Base-by-base conservation (phyloP, 306 rosid species). In the Quercus parvula region DNA sequence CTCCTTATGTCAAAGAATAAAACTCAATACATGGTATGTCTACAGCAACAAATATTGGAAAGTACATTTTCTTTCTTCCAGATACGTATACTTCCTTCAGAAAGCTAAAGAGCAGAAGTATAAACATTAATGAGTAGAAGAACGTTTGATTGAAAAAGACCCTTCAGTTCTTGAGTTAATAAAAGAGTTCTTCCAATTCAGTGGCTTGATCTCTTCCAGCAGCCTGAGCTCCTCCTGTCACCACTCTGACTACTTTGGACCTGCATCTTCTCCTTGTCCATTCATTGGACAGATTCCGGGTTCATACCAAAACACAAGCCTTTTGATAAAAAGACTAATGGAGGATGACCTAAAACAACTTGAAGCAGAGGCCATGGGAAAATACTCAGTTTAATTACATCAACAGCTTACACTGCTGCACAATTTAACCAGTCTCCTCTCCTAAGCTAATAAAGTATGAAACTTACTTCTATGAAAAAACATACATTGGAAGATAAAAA, bases 51-150 rank as follows among this genome's bases (percentile, higher is more conserved):
- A 15, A 63, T 20, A 12, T 59, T 63, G 38, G 41, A 63, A 15
- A 63, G 10, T 63, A 63, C 0, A 27, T 27, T 27, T 62, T 63
- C 20, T 63, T 13, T 59, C 79, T 28, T 49, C 54, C 17, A 49
- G 54, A 49, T 49, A 49, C 17, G 3, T 49, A 12, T 49, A 49
- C 54, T 12, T 49, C 5, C 17, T 49, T 76, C 19, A 20, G 75
- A 80, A 77, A 77, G 75, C 57, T 49, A 33, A 69, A 61, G 74
- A 56, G n/a, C 35, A 64, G 28, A 46, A 59, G 20, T 63, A 22
- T 54, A 62, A 64, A 55, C 61, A 30, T 27, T 5, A 52, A 73
- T 20, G 75, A 61, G 41, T 49, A 75, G 59, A 70, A 15, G 46
- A 57, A n/a, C 49, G 51, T 38, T 76, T 22, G 66, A 62, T 73